Evolutionary conservation across 495 filamentous ascomycete species (phyloP), one percentile per base, ranked within the genome.

Genomic region (Hypomontagnella submonticulosa): DNA sequence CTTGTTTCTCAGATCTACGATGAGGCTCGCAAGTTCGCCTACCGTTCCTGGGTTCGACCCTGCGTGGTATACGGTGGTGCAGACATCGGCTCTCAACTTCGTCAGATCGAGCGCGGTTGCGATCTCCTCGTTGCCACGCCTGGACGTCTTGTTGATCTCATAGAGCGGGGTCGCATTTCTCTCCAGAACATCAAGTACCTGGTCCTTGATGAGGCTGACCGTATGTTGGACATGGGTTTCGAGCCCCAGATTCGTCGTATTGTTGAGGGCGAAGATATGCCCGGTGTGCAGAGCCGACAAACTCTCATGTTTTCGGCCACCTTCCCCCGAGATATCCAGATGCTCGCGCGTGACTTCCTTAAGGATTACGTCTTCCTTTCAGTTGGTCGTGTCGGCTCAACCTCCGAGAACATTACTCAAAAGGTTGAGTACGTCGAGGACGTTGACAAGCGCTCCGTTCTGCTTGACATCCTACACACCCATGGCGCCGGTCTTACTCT

Each of bases 151-250:
- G 94, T 98, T 69, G 95, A 99, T 78, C 83, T 99, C 75, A 96
- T 99, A 67, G 96, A 98, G 84, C 92, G 96, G 82, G 95, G 96
- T 67, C 93, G 95, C 75, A 97, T 99, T 76, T 97, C 94, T 10
- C 88, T 97, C 36, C 83, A 87, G 66, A 97, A 95, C 82, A 97
- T 98, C 87, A 97, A 97, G 81, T 99, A 97, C 73, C 84, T 99
- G n/a, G 91, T 99, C 66, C 90, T 99, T 36, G 95, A 99, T 70
- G 95, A 99, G 85, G 95, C 95, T 77, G 95, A 99, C 83, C 96
- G 96, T 77, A 98, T 99, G 95, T 82, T 99, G 85, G 95, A 99
- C 83, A 98, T 99, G 95, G 95, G 95, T 90, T 99, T 99, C 85
- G 95, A 99, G 84, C 95, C 95, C 71, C 95, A 99, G 79, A 97